A percentile compares a stretch with the other conserved stretches of the same genome.
phyloP scores from a whole-genome alignment of 805 yeast species.

The Nakazawaea molendinolei region DNA sequence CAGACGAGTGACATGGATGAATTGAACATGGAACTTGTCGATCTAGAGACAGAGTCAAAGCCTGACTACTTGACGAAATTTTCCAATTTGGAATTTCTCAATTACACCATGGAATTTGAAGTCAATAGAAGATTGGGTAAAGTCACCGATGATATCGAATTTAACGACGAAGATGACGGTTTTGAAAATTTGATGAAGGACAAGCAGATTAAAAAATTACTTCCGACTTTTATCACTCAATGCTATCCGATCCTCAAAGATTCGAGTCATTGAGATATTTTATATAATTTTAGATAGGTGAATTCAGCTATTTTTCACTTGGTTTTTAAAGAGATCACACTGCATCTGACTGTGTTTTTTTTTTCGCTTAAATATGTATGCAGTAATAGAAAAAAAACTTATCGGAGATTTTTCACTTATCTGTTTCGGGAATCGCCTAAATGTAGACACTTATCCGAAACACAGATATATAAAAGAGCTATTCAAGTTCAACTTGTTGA shows the following conservation, averaged over 20 bases:
- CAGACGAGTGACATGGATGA: constrained; percentile 32
- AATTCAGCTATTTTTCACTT: too few species aligned
- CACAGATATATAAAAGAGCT: too few species aligned
- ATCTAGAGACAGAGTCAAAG: constrained; percentile 1
- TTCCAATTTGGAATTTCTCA: constrained; percentile 3
- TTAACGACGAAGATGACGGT: constrained; percentile 9
- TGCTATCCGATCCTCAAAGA: background rate
- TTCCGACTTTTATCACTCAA: background rate
- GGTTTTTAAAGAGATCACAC: too few species aligned
- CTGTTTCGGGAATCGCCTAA: too few species aligned
- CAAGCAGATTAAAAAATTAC: constrained; percentile 7
- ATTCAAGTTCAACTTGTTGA: too few species aligned
- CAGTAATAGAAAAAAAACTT: background rate
- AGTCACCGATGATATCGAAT: constrained; percentile 1
- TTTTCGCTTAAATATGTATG: background rate
- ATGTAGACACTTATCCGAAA: too few species aligned
- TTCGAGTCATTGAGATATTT: too few species aligned
- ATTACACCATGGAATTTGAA: constrained; percentile 4
- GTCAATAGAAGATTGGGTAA: constrained; percentile 4
- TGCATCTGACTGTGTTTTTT: background rate
- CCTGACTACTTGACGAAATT: constrained; percentile 1
- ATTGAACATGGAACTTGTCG: constrained; percentile 28
- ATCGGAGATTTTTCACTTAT: too few species aligned
- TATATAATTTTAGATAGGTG: too few species aligned
- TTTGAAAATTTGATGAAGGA: constrained; percentile 6